Evolutionary conservation across 2,329 filamentous ascomycete species (phyloP), one percentile per base, ranked within the genome.

Genomic region (Cladosporium colombiae): DNA sequence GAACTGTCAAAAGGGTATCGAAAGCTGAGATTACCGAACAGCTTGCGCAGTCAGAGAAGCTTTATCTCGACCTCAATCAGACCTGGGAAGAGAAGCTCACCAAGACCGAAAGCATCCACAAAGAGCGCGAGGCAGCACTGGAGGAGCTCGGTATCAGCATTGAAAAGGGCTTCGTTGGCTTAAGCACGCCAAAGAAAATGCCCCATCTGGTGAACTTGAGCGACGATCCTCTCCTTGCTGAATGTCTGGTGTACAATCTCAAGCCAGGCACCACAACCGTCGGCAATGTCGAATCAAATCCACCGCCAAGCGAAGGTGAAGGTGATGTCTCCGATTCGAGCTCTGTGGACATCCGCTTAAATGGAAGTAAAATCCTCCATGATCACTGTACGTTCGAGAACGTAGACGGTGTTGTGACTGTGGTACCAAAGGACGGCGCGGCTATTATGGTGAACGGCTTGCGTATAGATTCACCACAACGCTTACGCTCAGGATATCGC

Each of bases 21-120:
- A 99, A 99, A 78, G 95, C 95, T 2, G 95, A 99, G 76, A 99
- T 99, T 77, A 92, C 93, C 6, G 95, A 99, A 77, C 96, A 99
- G 78, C 83, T 99, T 29, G 93, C 89, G 72, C 95, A 98, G 77
- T 97, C 92, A 70, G 95, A 99, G 80, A 99, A 99, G 80, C 85
- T 99, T 23, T 91, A 98, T 74, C 89, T 91, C 59, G 95, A 99
- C 76, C 86, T 99, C 63, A 99, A 99, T 74, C 93, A 99, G 80
- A 99, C 95, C 0, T 99, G 95, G 95, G 95, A 99, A 80, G 88
- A 99, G 80, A 98, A 98, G 79, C 81, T 99, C 68, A 85, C 88
- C 70, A 97, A 96, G 81, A 99, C 95, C 0, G 95, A 99, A 77
- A 89, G 94, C 72, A 98, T 99, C 64, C 95, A 99, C 82, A 97